Base-by-base conservation (phyloP, 2,329 filamentous ascomycete genomes). In the Delphinella strobiligena region DNA sequence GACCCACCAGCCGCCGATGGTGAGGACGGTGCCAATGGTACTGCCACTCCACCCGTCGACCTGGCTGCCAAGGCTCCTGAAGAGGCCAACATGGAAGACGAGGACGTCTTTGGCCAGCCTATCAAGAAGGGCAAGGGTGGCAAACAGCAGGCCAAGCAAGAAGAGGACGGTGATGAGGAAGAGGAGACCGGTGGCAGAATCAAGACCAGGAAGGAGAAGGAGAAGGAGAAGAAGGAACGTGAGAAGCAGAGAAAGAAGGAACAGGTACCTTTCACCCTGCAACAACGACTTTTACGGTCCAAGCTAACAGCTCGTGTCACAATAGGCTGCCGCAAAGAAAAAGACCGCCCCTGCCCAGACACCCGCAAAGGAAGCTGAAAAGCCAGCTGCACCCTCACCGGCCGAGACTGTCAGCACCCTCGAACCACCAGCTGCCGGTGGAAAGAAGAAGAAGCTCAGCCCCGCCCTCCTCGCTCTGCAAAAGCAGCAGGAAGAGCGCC, bases 191-290 rank as follows among this genome's bases (percentile, higher is more conserved):
- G 68, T 43, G 80, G 80, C 33, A 75, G 78, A 40, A 72, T 96
- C 36, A 78, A 96, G 66, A 93, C 86, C 30, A 98, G 96, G 75
- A 91, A 93, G 43, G 88, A 98, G 68, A 98, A 98, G 69, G 91
- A 98, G 62, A 93, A 86, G 64, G 72, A 89, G 55, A 96, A 89
- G 74, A 98, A 95, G 68, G 91, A 98, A 68, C 79, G 86, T 45
- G 91, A 98, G 69, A 98, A 98, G 77, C 84, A 91, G 67, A 75
- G 88, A 50, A 98, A 98, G 69, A 98, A 88, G 77, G 91, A 98
- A 64, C 82, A 96, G 75, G 86, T 91, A 61, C 42, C 68, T 57
- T 12, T 33, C 4, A 18, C 17, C 33, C 33, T 31, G 7, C 22
- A 12, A 27, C 7, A 27, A 27, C 12, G 7, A 7, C 7, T 27